These are phyloP conservation scores for Fragaria nilgerrensis DNA, from an alignment of 306 rosid species.

Conservation along the genomic window DNA sequence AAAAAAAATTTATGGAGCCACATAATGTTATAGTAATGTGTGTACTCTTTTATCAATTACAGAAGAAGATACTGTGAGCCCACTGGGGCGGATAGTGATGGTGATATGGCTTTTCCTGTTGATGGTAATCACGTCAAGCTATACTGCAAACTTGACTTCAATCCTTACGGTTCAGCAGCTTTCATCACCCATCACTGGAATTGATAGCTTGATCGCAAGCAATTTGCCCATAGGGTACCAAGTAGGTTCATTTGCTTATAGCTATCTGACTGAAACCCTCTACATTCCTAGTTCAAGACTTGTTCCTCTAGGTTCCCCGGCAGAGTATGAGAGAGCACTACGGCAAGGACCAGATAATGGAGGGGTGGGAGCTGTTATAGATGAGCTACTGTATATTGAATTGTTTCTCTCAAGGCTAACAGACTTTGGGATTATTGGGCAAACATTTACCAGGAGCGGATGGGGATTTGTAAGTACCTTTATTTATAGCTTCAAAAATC, in stretches of 20 bases:
- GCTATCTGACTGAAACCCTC: constrained; percentile 72
- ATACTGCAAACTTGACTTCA: constrained; percentile 92
- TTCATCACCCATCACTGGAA: constrained; percentile 80
- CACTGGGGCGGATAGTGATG: constrained; percentile 92
- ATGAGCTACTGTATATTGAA: constrained; percentile 85
- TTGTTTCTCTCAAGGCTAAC: constrained; percentile 65
- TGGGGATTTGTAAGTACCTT: constrained; percentile 97
- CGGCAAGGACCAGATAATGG: constrained; percentile 64
- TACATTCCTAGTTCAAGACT: constrained; percentile 66
- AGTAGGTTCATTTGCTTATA: constrained; percentile 84
- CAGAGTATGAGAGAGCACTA: constrained; percentile 74
- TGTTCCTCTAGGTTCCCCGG: constrained; percentile 71
- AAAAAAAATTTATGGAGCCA: not conserved
- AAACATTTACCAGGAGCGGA: constrained; percentile 73
- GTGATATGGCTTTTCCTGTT: constrained; percentile 87
- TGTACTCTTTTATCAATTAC: constrained; percentile 36
- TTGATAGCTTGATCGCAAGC: constrained; percentile 76
- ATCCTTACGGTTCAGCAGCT: constrained; percentile 93
- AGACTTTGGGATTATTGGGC: constrained; percentile 82
- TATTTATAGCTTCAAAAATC: constrained; percentile 3
- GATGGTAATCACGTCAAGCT: constrained; percentile 95
- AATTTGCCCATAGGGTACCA: constrained; percentile 86
- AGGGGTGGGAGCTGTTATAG: constrained; percentile 91
- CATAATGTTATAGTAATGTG: constrained; percentile 28
- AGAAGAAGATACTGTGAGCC: constrained; percentile 76